These are phyloP conservation scores for Cutaneotrichosporon mucoides DNA, from an alignment of 1,284 basidiomycete species.

Conservation along the genomic window DNA sequence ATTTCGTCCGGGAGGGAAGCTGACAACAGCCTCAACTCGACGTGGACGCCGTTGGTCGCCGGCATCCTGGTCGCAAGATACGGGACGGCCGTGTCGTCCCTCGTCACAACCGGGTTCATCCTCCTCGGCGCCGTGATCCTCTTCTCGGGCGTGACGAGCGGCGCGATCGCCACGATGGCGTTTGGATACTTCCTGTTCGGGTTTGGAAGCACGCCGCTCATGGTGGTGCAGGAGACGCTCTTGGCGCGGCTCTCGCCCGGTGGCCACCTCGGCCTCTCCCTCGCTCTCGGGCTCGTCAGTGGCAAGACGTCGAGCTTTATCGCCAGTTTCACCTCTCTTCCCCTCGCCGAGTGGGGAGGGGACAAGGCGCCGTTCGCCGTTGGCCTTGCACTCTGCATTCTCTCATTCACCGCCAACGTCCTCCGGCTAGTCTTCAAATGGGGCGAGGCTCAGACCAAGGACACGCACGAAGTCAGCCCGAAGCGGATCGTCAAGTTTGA, in stretches of 20 bases:
- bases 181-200: conserved; percentile 61
- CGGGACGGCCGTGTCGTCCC: conserved; percentile 52
- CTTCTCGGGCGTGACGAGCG: conserved; percentile 19
- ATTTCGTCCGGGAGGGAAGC: not conserved
- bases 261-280: conserved; percentile 68
- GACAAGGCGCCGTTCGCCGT: conserved; percentile 68
- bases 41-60: conserved; percentile 72
- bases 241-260: conserved; percentile 67
- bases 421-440: conserved; percentile 62
- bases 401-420: conserved; percentile 65
- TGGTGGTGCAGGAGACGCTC: conserved; percentile 51
- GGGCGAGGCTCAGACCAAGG: conserved; percentile 62
- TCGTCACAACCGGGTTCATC: conserved; percentile 66
- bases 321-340: conserved; percentile 61
- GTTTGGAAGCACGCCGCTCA: conserved; percentile 69
- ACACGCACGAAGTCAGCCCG: conserved; percentile 48
- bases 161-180: conserved; percentile 26
- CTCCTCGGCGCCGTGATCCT: conserved; percentile 56
- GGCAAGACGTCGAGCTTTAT: conserved; percentile 72
- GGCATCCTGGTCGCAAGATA: conserved; percentile 64
- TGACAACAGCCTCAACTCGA: conserved; percentile 60
- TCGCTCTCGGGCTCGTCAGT: conserved; percentile 71
- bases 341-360: conserved; percentile 53
- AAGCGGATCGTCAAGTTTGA: conserved; percentile 25
- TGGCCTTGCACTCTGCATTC: conserved; percentile 58